Conservation (phyloP, 2,329 filamentous ascomycete genomes). For the Beauveria sp. region DNA sequence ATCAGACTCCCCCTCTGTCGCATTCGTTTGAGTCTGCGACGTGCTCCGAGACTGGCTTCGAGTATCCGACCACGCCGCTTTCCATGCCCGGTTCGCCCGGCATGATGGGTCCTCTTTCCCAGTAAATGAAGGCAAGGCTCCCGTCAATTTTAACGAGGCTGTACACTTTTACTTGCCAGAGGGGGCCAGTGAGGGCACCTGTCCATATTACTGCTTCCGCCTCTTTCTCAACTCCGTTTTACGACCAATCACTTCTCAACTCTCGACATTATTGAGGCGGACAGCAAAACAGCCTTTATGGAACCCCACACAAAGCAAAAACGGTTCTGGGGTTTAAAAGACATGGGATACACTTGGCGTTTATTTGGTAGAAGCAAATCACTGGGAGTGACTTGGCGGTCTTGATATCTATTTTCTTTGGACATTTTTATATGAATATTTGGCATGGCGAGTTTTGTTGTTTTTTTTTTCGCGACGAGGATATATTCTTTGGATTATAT, state of each 20-base stretch:
- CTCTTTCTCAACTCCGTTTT: background rate
- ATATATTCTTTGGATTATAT: conserved; percentile 8
- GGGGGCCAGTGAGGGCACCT: background rate
- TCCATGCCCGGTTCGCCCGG: conserved; percentile 66
- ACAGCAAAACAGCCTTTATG: background rate
- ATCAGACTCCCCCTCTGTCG: conserved; percentile 69
- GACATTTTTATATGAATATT: background rate
- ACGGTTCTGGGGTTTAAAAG: conserved; percentile 1
- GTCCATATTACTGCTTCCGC: conserved; percentile 5
- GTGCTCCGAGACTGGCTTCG: conserved; percentile 54
- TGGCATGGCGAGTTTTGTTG: conserved; percentile 4
- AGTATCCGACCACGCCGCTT: conserved; percentile 62
- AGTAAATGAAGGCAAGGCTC: conserved; percentile 20
- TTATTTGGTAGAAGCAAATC: conserved; percentile 4
- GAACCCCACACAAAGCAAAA: background rate
- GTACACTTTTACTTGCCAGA: background rate
- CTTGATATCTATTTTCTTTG: conserved; percentile 8
- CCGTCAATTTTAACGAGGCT: background rate
- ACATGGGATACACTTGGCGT: conserved; percentile 9
- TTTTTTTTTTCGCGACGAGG: background rate
- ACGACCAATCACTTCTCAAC: background rate
- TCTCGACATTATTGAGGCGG: background rate
- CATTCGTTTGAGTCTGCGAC: conserved; percentile 61
- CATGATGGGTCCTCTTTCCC: conserved; percentile 30
- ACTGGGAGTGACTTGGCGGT: background rate